Evolutionary conservation across 2,329 filamentous ascomycete species (phyloP), one percentile per base, ranked within the genome.

Genomic region (Curvularia eragrostidis): DNA sequence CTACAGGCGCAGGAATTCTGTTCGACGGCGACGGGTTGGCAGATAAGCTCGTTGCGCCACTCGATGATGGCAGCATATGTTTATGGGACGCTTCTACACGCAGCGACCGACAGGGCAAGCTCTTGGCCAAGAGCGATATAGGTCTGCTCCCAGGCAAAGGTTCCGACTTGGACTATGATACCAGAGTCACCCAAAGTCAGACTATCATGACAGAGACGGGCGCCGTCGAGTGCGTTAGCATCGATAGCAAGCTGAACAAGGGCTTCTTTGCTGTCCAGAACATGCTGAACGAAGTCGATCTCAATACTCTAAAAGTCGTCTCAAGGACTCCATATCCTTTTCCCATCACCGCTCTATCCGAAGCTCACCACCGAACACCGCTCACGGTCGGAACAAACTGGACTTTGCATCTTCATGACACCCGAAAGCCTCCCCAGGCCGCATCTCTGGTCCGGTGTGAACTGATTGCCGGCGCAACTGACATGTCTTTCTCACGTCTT

Each of bases 21-120:
- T 88, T 89, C 54, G 81, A 83, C 66, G 79, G 77, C 21, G 80
- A 82, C 1, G 82, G 81, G 32, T 77, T 84, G 18, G 80, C 85
- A 23, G 81, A 83, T 61, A 81, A 88, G 52, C 87, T 91, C 0
- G 83, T 96, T 15, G 89, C 90, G 0, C 91, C 93, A 2, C 80
- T 97, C 7, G 91, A 96, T 56, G 91, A 97, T 71, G 93, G 93
- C 0, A 92, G 91, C 50, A 84, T 97, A n/a, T 91, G 89, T 66
- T 78, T 97, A 6, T 97, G 93, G 93, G 90, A 96, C 41, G 72
- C 69, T 2, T 52, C 58, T n/a, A 62, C 66, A 0, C 62, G 61
- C 19, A 84, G 83, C 66, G 89, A 89, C 3, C 84, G 82, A 1
- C 84, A 83, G 63, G 90, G 91, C 1, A 84, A 81, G 2, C 85